A percentile compares a stretch with the other conserved stretches of the same genome.
phyloP scores from a whole-genome alignment of 257 asterid species.

The Fraxinus quadrangulata region DNA sequence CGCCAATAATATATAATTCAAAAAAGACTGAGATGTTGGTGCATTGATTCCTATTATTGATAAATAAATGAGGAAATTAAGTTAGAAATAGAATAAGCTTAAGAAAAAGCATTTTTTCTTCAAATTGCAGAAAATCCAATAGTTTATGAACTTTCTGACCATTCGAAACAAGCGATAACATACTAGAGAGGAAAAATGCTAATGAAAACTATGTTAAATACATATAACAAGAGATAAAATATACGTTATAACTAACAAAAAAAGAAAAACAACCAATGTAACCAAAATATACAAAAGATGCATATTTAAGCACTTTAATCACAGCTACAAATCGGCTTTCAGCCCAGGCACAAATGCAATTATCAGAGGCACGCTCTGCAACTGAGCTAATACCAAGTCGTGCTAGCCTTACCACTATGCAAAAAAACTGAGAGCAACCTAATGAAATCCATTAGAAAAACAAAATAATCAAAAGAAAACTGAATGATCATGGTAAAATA shows the following conservation, averaged over 20 bases:
- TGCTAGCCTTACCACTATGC: background rate
- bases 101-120: background rate
- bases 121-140: background rate
- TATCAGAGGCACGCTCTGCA: background rate
- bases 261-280: background rate
- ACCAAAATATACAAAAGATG: background rate
- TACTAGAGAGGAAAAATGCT: background rate
- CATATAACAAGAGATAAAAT: background rate
- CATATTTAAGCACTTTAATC: background rate
- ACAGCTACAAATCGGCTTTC: background rate
- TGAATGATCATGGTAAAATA: background rate
- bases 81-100: conserved; percentile 10
- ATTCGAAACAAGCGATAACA: background rate
- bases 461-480: background rate
- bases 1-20: conserved; percentile 84
- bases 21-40: conserved; percentile 95
- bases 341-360: background rate
- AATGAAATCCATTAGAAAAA: background rate
- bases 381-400: background rate
- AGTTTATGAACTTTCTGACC: background rate
- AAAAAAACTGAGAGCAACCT: background rate
- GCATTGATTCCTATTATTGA: conserved; percentile 74
- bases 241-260: background rate
- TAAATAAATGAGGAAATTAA: conserved; percentile 13
- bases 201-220: background rate